These are phyloP conservation scores for Tetrapisispora pingtungensis DNA, from an alignment of 805 yeast species.

Conservation along the genomic window DNA sequence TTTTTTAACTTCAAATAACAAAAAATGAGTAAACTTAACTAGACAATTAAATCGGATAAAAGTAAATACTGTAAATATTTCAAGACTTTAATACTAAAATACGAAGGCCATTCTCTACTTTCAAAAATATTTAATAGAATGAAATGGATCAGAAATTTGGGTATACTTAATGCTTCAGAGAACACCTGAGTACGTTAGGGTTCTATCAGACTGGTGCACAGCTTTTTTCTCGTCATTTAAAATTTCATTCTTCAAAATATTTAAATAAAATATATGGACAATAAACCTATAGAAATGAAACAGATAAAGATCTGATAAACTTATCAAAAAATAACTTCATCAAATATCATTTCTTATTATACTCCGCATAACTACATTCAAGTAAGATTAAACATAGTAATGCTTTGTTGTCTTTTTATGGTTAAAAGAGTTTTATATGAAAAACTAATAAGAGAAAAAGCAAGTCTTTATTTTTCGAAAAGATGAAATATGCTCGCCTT, in stretches of 20 bases:
- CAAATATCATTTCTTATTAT: not conserved
- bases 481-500: conserved; percentile 1
- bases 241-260: not conserved
- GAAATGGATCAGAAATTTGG: conserved; percentile 29
- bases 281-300: not conserved
- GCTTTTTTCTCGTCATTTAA: conserved; percentile 30
- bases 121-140: not conserved
- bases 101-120: too few relatives aligned
- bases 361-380: too few relatives aligned
- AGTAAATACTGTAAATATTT: too few relatives aligned
- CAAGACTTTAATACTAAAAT: too few relatives aligned
- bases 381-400: too few relatives aligned
- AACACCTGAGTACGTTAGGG: conserved; percentile 26
- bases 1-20: not conserved
- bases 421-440: too few relatives aligned
- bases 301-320: conserved; percentile 3
- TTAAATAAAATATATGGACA: not conserved
- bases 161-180: conserved; percentile 32
- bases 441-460: not conserved
- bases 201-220: conserved; percentile 32
- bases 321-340: conserved; percentile 4
- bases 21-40: too few relatives aligned
- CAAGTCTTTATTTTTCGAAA: not conserved
- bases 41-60: too few relatives aligned
- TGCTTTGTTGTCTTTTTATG: too few relatives aligned